Evolutionary conservation across 495 filamentous ascomycete genomes (phyloP).

Genomic region (Thermochaetoides thermophila): DNA sequence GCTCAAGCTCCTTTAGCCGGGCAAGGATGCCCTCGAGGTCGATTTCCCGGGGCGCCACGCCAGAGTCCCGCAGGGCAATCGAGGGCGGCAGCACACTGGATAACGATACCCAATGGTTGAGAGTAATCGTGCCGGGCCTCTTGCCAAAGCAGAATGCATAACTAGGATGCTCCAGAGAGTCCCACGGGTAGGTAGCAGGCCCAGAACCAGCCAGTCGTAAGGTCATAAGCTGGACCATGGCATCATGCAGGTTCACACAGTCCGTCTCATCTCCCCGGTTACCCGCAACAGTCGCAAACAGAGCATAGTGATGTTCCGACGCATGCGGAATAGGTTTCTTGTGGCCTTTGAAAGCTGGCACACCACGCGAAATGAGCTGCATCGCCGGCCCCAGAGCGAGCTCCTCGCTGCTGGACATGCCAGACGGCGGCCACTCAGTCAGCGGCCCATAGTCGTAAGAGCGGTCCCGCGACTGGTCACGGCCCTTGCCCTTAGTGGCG

Average conservation of each 20-base stretch:
- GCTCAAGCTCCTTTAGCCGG: slow-evolving; percentile 39
- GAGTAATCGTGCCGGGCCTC: slow-evolving; percentile 43
- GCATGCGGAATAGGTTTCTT: slow-evolving; percentile 30
- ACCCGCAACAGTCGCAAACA: slow-evolving; percentile 33
- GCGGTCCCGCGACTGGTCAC: slow-evolving; percentile 17
- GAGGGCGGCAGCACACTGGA: slow-evolving; percentile 32
- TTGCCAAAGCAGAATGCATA: slow-evolving; percentile 43
- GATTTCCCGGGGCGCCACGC: slow-evolving; percentile 37
- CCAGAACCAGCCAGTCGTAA: slow-evolving; percentile 24
- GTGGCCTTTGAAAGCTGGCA: slow-evolving; percentile 32
- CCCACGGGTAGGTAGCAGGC: slow-evolving; percentile 38
- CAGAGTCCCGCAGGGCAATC: slow-evolving; percentile 34
- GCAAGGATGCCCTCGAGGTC: slow-evolving; percentile 37
- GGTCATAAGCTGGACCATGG: slow-evolving; percentile 36
- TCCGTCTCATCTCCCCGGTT: slow-evolving; percentile 32
- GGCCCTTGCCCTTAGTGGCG: slow-evolving; percentile 30
- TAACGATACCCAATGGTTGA: slow-evolving; percentile 41
- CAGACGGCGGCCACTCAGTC: slow-evolving; percentile 33
- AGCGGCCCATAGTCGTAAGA: slow-evolving; percentile 24
- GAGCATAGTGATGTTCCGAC: slow-evolving; percentile 33
- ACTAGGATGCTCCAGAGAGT: slow-evolving; percentile 51
- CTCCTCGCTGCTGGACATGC: slow-evolving; percentile 27
- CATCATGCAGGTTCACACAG: slow-evolving; percentile 28
- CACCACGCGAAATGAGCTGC: slow-evolving; percentile 32
- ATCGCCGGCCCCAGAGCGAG: slow-evolving; percentile 30